Percentiles rank a stretch among this genome's conserved stretches.
Conservation (phyloP, 2,329 filamentous ascomycete species). For the Hypoxylon rubiginosum region DNA sequence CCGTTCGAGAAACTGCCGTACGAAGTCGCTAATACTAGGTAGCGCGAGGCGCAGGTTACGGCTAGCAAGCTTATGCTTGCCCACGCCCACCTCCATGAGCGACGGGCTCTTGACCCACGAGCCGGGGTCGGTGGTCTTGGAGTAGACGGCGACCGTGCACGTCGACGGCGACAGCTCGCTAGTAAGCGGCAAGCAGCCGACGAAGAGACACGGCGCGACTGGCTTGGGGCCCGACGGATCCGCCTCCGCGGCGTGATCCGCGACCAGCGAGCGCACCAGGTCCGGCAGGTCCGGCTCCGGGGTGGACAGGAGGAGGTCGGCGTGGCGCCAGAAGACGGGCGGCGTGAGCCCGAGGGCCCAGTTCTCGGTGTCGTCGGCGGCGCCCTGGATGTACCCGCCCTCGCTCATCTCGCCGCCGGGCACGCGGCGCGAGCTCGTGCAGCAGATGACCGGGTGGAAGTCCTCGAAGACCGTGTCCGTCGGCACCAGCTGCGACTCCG, state of each 20-base stretch:
- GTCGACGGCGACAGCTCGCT: slow-evolving; percentile 23
- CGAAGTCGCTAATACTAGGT: slow-evolving; percentile 71
- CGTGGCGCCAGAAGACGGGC: slow-evolving; percentile 81
- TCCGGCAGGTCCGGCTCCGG: slow-evolving; percentile 73
- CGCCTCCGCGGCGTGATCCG: slow-evolving; percentile 3
- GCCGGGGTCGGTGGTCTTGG: slow-evolving; percentile 60
- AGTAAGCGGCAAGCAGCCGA: slow-evolving; percentile 41
- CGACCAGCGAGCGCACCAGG: slow-evolving; percentile 63
- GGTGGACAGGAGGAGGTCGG: slow-evolving; percentile 69
- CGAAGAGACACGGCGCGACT: slow-evolving; percentile 54
- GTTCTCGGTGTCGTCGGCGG: slow-evolving; percentile 93
- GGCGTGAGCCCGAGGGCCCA: slow-evolving; percentile 89
- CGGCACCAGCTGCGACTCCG: slow-evolving; percentile 67
- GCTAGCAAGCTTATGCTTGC: slow-evolving; percentile 81
- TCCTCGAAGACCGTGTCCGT: slow-evolving; percentile 62
- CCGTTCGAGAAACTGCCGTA: slow-evolving; percentile 55
- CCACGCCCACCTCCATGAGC: slow-evolving; percentile 72
- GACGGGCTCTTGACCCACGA: slow-evolving; percentile 56
- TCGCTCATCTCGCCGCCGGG: slow-evolving; percentile 76
- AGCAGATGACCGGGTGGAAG: slow-evolving; percentile 83
- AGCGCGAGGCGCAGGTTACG: slow-evolving; percentile 84
- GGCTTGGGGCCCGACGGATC: slow-evolving; percentile 39
- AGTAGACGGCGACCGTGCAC: slow-evolving; percentile 60
- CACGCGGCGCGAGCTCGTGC: slow-evolving; percentile 83
- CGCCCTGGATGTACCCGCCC: slow-evolving; percentile 90